Evolutionary conservation across 140 eudicot genomes (phyloP), one percentile per base, ranked within the genome.

Genomic region (Anethum foeniculum): DNA sequence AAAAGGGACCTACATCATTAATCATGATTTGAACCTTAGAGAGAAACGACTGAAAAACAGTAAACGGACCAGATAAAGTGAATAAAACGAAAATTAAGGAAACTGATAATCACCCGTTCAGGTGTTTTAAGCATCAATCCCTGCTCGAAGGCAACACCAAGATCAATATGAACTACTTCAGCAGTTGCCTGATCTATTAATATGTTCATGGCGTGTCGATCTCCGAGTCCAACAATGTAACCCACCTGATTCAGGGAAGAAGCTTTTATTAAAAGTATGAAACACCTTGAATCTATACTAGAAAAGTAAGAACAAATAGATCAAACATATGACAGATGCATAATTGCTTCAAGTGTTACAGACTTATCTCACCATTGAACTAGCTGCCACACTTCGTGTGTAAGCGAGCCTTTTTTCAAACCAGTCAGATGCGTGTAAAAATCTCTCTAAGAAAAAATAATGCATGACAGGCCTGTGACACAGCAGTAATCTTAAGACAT

Each of bases 81-180:
- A 18, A 25, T 38, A 44, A 36, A 13, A 75, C n/a, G 41, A 64
- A 41, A 72, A 18, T 27, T 28, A 23, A 36, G 52, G 77, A 80
- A 58, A 65, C 73, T 64, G 81, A 78, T 80, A 79, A 88, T 32
- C 39, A 93, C 97, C 90, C 96, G 91, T 82, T 94, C 98, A 68
- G 98, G 98, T 77, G 98, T 94, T 87, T 94, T 94, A 56, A 94
- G 93, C 98, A 94, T 94, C 85, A 94, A 84, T 54, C 98, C 98
- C 81, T 94, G 98, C 85, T 94, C 98, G 80, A 94, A 94, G 71
- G 98, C 97, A 78, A 94, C 97, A 69, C 98, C 98, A 16, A 94
- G 95, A 87, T 94, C 98, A 78, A 94, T 94, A 84, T 94, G 98
- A 62, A 94, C 95, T 84, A 94, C 98, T 88, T 94, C 98, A 71